Evolutionary conservation across 805 yeast genomes (phyloP).

Genomic region (Saccharomyces kudriavzevii): DNA sequence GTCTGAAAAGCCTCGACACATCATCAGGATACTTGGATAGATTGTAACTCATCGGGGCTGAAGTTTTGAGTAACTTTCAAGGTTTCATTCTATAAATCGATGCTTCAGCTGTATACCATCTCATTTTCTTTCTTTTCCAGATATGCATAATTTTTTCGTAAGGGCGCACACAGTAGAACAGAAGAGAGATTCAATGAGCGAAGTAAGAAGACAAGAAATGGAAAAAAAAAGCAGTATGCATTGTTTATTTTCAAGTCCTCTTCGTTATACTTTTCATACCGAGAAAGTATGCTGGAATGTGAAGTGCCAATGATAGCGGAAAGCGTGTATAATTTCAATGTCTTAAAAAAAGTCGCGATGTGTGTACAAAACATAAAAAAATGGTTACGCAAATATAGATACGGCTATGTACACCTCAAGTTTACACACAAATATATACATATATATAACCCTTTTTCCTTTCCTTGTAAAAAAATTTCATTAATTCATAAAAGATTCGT

Average conservation of each 20-base stretch:
- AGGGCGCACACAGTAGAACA: not conserved
- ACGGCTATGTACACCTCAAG: not conserved
- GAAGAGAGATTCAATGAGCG: not conserved
- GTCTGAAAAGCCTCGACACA: slow-evolving; percentile 36
- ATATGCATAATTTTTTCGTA: not conserved
- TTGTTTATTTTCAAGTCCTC: no score
- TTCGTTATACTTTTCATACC: no score
- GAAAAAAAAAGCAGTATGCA: no score
- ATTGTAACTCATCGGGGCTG: slow-evolving; percentile 6
- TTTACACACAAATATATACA: not conserved
- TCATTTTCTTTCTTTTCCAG: not conserved
- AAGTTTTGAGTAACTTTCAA: not conserved
- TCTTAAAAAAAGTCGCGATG: not conserved
- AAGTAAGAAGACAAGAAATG: not conserved
- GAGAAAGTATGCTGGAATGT: no score
- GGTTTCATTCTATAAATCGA: not conserved
- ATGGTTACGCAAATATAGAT: no score
- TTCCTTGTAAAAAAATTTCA: no score
- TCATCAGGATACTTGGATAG: slow-evolving; percentile 35
- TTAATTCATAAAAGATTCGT: no score
- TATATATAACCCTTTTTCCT: not conserved
- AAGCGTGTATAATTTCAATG: no score
- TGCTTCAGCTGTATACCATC: not conserved
- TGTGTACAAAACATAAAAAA: not conserved
- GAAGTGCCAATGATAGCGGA: no score